Base-by-base conservation (phyloP, 1,284 basidiomycete genomes). In the Pholiota adiposa region DNA sequence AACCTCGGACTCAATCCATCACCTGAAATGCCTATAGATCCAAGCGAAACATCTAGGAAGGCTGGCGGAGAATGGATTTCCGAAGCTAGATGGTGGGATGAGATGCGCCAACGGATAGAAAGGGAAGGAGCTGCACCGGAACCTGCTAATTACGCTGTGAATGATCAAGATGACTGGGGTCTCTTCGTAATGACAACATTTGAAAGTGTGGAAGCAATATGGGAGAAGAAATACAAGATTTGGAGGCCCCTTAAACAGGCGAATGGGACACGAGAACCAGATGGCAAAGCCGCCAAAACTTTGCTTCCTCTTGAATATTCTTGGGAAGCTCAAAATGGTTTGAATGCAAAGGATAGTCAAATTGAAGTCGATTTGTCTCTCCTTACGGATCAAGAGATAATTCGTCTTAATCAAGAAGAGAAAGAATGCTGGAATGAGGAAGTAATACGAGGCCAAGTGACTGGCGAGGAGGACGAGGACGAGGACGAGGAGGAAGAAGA, bases 151-250 rank as follows among this genome's bases (percentile, higher is more conserved):
- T 38, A 29, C 57, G 72, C 75, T 27, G 51, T 44, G 14, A 44
- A 4, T 12, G 16, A 46, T 51, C 23, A 40, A 9, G 41, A 51
- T 33, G 76, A 74, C n/a, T 83, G 81, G 81, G 78, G 81, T 58
- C 64, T 65, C 18, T 91, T 86, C 82, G 86, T 93, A 44, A 91
- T 94, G 88, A 92, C 92, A 1, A 88, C 92, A 0, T 97, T 96
- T 67, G 90, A 96, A 70, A 96, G 94, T 54, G 80, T 94, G 6
- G 87, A 92, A 73, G 88, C 83, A 0, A 76, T 92, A 2, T 93
- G 91, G 90, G 85, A 87, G 53, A 73, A 80, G 41, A 68, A 78
- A 48, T 82, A 79, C 73, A 85, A 76, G 69, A 78, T 75, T 5
- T 89, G 88, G 87, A 83, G 73, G 63, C 85, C 87, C 23, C 58